These are phyloP conservation scores for Rhododendron molle DNA, from an alignment of 148 eudicot species.

Conservation along the genomic window DNA sequence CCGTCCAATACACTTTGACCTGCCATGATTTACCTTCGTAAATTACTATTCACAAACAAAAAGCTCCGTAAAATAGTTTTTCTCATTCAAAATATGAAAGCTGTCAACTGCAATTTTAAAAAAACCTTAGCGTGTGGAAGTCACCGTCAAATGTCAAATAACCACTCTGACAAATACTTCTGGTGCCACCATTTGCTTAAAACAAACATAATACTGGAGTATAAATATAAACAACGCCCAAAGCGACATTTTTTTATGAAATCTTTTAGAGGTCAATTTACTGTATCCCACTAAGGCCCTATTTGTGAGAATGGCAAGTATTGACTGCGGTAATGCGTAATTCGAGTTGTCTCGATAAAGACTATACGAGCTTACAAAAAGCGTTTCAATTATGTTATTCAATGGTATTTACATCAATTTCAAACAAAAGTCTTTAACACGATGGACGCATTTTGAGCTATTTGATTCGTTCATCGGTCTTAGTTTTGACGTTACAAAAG, in stretches of 20 bases:
- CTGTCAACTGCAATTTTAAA: not conserved
- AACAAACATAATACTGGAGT: not conserved
- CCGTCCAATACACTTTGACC: too few relatives aligned
- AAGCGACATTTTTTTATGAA: not conserved
- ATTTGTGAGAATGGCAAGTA: not conserved
- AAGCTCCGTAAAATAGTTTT: too few relatives aligned
- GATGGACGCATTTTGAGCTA: not conserved
- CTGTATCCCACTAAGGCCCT: not conserved
- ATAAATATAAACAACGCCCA: not conserved
- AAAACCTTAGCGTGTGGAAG: not conserved
- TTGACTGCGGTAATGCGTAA: not conserved
- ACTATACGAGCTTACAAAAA: not conserved
- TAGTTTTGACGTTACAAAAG: not conserved
- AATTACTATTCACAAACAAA: too few relatives aligned
- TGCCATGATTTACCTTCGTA: too few relatives aligned
- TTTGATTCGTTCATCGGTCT: not conserved
- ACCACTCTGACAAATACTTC: not conserved
- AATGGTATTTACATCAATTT: too few relatives aligned
- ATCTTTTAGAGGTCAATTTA: not conserved
- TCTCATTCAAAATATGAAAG: not conserved
- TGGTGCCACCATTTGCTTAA: not conserved
- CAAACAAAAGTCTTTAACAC: too few relatives aligned
- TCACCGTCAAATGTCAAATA: not conserved
- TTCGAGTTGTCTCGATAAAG: not conserved
- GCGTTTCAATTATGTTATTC: too few relatives aligned